phyloP scores from a whole-genome alignment of 2,329 filamentous ascomycete genomes.

The Colletotrichum shisoi region DNA sequence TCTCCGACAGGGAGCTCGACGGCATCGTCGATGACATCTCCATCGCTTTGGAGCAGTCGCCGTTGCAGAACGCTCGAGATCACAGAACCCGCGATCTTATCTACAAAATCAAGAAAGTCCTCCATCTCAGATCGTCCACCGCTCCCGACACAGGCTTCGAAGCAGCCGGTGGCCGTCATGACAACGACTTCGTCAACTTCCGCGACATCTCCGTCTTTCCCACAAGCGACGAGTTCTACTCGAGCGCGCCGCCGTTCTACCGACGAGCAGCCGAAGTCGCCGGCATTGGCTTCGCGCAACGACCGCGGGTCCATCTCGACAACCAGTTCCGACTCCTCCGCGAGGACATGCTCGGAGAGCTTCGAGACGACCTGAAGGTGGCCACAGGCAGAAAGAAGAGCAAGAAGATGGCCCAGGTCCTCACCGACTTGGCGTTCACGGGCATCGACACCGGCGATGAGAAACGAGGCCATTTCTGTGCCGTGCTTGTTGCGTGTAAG shows the following conservation, averaged over 20 bases:
- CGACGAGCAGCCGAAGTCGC: slow-evolving; percentile 60
- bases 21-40: slow-evolving; percentile 42
- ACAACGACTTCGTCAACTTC: slow-evolving; percentile 74
- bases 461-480: slow-evolving; percentile 45
- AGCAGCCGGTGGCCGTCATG: slow-evolving; percentile 71
- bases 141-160: slow-evolving; percentile 38
- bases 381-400: slow-evolving; percentile 59
- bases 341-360: slow-evolving; percentile 74
- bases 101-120: slow-evolving; percentile 52
- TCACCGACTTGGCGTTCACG: slow-evolving; percentile 52
- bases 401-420: slow-evolving; percentile 48
- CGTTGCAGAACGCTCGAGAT: slow-evolving; percentile 44
- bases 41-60: slow-evolving; percentile 42
- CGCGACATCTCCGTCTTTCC: slow-evolving; percentile 70
- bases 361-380: slow-evolving; percentile 67
- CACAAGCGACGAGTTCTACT: slow-evolving; percentile 70
- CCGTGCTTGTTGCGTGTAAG: slow-evolving; percentile 52
- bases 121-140: slow-evolving; percentile 44
- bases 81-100: slow-evolving; percentile 43
- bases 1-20: slow-evolving; percentile 43
- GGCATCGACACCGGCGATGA: slow-evolving; percentile 50
- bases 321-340: slow-evolving; percentile 76
- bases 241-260: slow-evolving; percentile 62
- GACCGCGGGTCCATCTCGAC: slow-evolving; percentile 65
- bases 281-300: slow-evolving; percentile 48